A percentile compares a stretch with the other conserved stretches of the same genome.
Evolutionary conservation across 2,329 filamentous ascomycete species (phyloP).

Genomic region (Tolypocladium pustulatum): DNA sequence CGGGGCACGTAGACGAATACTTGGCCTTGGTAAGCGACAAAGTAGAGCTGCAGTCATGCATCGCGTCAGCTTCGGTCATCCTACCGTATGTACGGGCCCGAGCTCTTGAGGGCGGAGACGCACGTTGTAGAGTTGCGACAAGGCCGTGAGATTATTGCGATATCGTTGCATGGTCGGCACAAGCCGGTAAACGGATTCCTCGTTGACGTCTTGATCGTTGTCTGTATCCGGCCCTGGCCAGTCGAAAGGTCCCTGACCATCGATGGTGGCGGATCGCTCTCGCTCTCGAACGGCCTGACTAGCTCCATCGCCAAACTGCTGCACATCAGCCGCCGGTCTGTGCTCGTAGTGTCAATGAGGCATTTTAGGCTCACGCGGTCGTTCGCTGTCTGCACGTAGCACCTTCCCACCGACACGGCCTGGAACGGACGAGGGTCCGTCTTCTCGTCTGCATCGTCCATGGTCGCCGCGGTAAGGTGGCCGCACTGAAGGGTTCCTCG

Average conservation of each 20-base stretch:
- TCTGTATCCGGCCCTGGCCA: constrained; percentile 17
- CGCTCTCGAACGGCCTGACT: constrained; percentile 21
- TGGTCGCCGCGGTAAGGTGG: constrained; percentile 4
- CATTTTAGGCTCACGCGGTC: constrained; percentile 22
- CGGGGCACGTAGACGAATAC: constrained; percentile 47
- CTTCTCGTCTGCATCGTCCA: constrained; percentile 4
- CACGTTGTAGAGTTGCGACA: constrained; percentile 49
- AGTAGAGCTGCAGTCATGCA: constrained; percentile 44
- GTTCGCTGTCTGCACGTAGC: constrained; percentile 24
- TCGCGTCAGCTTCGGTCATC: constrained; percentile 1
- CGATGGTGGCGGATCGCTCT: constrained; percentile 12
- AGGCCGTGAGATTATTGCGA: constrained; percentile 45
- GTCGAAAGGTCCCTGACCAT: constrained; percentile 13
- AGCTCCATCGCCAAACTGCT: constrained; percentile 26
- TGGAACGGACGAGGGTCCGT: constrained; percentile 7
- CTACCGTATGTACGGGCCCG: background rate
- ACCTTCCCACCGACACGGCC: constrained; percentile 22
- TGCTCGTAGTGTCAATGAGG: background rate
- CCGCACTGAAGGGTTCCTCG: background rate
- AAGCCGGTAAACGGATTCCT: constrained; percentile 15
- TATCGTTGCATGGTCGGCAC: constrained; percentile 25
- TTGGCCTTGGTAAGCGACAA: constrained; percentile 44
- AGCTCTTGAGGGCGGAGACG: constrained; percentile 1
- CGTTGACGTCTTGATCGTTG: constrained; percentile 7
- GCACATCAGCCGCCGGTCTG: background rate